Base-by-base conservation (phyloP, 768 basidiomycete genomes). In the Suillus alpinus region DNA sequence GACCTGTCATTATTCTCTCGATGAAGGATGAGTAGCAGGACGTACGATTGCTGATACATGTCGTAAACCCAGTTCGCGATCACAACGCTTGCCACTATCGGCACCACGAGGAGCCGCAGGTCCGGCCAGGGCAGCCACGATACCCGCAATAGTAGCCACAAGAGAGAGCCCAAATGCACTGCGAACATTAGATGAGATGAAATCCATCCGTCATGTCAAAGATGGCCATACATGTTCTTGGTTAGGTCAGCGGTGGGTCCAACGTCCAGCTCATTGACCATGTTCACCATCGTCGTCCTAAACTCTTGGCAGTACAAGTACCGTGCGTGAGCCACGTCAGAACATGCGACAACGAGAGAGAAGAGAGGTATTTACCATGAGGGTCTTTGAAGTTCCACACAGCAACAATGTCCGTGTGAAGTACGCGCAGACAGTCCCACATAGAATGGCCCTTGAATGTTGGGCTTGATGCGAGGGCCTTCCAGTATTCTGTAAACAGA, bases 321-420 rank as follows among this genome's bases (percentile, higher is more conserved):
- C 59, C 56, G 34, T 2, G 26, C 3, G 16, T 2, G 8, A 16
- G 10, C 1, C 29, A 31, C 9, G 29, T 50, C 23, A 59, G 43
- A 1, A n/a, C 3, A 40, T 12, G 14, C 4, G 12, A 40, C 2
- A 1, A 50, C 9, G 2, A 18, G 6, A 26, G 26, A 26, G 26
- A n/a, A 7, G 39, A 58, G 2, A 3, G 3, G 1, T n/a, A 34
- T 31, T 59, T 36, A 37, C 26, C 26, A 2, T 20, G 26, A 31
- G 58, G 47, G 46, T 64, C 63, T 4, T 23, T 13, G 29, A 68
- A 63, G 51, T 68, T 66, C 67, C 67, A 68, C 16, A 62, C 56
- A 1, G 9, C 16, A 14, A 68, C 43, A 12, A 68, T 66, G 37
- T 68, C 67, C 0, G 52, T n/a, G 40, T 68, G 67, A 14, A 68